Evolutionary conservation across 768 basidiomycete genomes (phyloP), one percentile per base, ranked within the genome.

Genomic region (Erythrobasidium yunnanense): DNA sequence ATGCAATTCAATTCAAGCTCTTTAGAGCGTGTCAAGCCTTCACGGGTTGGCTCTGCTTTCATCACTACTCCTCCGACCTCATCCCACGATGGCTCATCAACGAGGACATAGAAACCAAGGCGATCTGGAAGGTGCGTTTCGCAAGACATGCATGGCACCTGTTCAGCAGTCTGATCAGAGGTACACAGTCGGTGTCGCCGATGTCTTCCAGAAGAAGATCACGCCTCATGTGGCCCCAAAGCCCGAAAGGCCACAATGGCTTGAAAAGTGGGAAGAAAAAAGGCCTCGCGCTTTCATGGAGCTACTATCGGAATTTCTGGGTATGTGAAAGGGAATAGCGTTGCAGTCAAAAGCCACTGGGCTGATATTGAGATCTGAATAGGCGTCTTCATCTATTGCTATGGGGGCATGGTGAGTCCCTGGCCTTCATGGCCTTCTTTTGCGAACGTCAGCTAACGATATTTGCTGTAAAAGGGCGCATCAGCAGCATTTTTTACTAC

Each of bases 361-460:
- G 6, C 54, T n/a, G n/a, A n/a, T n/a, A n/a, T n/a, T n/a, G n/a
- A n/a, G n/a, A n/a, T n/a, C n/a, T n/a, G n/a, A n/a, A n/a, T n/a
- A n/a, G n/a, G 18, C 42, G 56, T 58, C 34, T 58, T 58, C 38
- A 35, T 58, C 56, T 58, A 58, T 46, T 58, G 56, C 25, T 58
- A 46, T 17, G 56, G 56, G 42, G 56, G 56, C 32, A 58, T 58
- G 38, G 56, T 58, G 38, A 58, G 56, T n/a, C 7, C 22, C 11
- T 11, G 20, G 15, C 18, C 30, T 11, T 56, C 55, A 20, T 30
- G 15, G 27, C 15, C 55, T 34, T 23, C n/a, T n/a, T 30, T 56
- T 4, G 27, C 13, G 34, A 13, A 45, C 13, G 55, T 57, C 4
- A 32, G 38, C 4, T 34, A 27, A 17, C 35, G 17, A 23, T 25